Evolutionary conservation across 2,329 filamentous ascomycete genomes (phyloP), one percentile per base, ranked within the genome.

Genomic region (Triangularia setosa): DNA sequence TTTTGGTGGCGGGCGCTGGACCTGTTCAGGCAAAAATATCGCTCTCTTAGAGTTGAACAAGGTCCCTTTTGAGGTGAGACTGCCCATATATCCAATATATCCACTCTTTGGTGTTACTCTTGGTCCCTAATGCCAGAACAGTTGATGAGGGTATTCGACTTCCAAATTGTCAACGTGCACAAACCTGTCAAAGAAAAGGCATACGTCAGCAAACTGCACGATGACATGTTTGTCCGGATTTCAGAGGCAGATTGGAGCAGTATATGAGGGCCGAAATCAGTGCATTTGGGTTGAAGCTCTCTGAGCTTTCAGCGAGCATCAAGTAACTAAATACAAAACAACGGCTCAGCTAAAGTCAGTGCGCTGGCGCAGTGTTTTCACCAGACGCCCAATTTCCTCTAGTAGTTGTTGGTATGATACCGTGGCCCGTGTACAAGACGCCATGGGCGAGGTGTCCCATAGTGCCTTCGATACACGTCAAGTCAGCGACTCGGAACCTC

Each of bases 31-130:
- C 0, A 78, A 76, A 68, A 69, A 73, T 18, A 75, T 81, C 40
- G 79, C 78, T 1, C 69, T 76, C 59, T 73, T 80, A 66, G 79
- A 80, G 70, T 59, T 80, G 61, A 75, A 77, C 61, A 81, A 81
- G 68, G 67, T 75, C 1, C 70, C 77, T 57, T 73, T 79, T 53
- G 76, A 80, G 75, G 79, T 79, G 70, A 66, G 74, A 65, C 5
- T 35, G n/a, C n/a, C n/a, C n/a, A n/a, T n/a, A n/a, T n/a, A n/a
- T n/a, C n/a, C n/a, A n/a, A n/a, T n/a, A n/a, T n/a, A n/a, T n/a
- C n/a, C n/a, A n/a, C n/a, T n/a, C n/a, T n/a, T n/a, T n/a, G n/a
- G n/a, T n/a, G n/a, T n/a, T n/a, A n/a, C n/a, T n/a, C n/a, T n/a
- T n/a, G n/a, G n/a, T n/a, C n/a, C n/a, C n/a, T n/a, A n/a, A n/a